A percentile compares a stretch with the other conserved stretches of the same genome.
Evolutionary conservation across 345 rosid genomes (phyloP).

Genomic region (Gynandropsis gynandra): DNA sequence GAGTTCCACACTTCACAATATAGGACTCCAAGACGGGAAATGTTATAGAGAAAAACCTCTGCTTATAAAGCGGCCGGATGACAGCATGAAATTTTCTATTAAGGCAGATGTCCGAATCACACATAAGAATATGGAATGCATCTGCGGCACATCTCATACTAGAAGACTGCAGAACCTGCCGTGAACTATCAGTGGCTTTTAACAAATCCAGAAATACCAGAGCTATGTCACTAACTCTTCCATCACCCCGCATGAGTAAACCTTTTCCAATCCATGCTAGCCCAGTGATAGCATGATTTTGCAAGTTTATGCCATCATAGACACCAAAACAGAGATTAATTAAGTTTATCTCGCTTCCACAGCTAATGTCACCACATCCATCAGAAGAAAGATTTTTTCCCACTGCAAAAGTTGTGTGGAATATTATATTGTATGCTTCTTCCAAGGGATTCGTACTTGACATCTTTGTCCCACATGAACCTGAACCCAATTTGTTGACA

Average conservation of each 20-base stretch:
- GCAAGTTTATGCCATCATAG: slow-evolving; percentile 34
- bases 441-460: slow-evolving; percentile 45
- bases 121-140: slow-evolving; percentile 65
- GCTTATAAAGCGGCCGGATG: slow-evolving; percentile 85
- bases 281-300: slow-evolving; percentile 55
- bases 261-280: slow-evolving; percentile 96
- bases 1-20: slow-evolving; percentile 42
- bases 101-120: slow-evolving; percentile 69
- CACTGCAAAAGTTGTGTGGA: slow-evolving; percentile 23
- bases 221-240: slow-evolving; percentile 56
- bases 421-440: slow-evolving; percentile 63
- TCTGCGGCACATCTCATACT: slow-evolving; percentile 68
- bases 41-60: slow-evolving; percentile 61
- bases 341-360: slow-evolving; percentile 31
- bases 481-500: slow-evolving; percentile 55
- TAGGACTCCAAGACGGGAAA: slow-evolving; percentile 62
- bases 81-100: slow-evolving; percentile 63
- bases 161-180: slow-evolving; percentile 29
- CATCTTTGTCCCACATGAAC: slow-evolving; percentile 26
- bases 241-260: slow-evolving; percentile 81
- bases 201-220: slow-evolving; percentile 53
- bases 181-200: slow-evolving; percentile 29
- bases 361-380: slow-evolving; percentile 17
- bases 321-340: slow-evolving; percentile 34
- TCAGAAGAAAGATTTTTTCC: slow-evolving; percentile 19